A percentile compares a stretch with the other conserved stretches of the same genome.
These are phyloP conservation scores for Chytridiales sp. DNA, from an alignment of 371 early-diverging fungal species.

Conservation along the genomic window DNA sequence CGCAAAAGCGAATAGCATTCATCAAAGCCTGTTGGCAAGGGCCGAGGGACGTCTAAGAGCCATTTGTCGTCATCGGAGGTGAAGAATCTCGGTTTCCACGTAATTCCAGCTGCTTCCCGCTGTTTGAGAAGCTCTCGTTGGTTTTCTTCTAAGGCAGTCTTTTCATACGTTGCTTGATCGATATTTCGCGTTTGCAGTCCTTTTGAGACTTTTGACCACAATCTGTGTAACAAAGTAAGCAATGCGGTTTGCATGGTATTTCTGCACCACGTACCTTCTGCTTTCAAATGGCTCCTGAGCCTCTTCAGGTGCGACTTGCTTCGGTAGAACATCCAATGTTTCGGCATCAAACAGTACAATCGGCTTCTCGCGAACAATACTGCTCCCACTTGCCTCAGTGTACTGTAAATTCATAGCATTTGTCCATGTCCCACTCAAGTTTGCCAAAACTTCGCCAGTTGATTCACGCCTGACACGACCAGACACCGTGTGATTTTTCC, in stretches of 20 bases:
- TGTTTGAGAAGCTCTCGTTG: slow-evolving; percentile 70
- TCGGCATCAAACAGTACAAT: slow-evolving; percentile 69
- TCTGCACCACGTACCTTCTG: slow-evolving; percentile 67
- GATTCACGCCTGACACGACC: slow-evolving; percentile 82
- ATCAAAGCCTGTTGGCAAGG: no score
- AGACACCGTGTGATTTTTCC: no score
- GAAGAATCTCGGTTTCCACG: slow-evolving; percentile 49
- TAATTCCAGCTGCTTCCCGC: slow-evolving; percentile 48
- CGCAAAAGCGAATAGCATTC: no score
- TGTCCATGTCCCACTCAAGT: slow-evolving; percentile 87
- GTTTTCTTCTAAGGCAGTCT: slow-evolving; percentile 77
- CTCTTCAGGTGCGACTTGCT: slow-evolving; percentile 64
- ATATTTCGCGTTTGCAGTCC: slow-evolving; percentile 68
- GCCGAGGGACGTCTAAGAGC: slow-evolving; percentile 17
- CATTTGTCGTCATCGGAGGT: slow-evolving; percentile 32
- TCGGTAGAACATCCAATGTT: slow-evolving; percentile 63
- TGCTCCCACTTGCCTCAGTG: no score
- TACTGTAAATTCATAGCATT: slow-evolving; percentile 40
- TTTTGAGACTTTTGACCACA: slow-evolving; percentile 83
- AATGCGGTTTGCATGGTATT: neutral
- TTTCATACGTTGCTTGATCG: slow-evolving; percentile 78
- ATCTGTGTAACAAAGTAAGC: slow-evolving; percentile 34
- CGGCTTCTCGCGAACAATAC: no score
- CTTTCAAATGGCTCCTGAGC: slow-evolving; percentile 85
- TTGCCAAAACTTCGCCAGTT: slow-evolving; percentile 74